Evolutionary conservation across 225 moss, liverwort and hornwort genomes (phyloP), one percentile per base, ranked within the genome.

Genomic region (Thuidium tamariscinum): DNA sequence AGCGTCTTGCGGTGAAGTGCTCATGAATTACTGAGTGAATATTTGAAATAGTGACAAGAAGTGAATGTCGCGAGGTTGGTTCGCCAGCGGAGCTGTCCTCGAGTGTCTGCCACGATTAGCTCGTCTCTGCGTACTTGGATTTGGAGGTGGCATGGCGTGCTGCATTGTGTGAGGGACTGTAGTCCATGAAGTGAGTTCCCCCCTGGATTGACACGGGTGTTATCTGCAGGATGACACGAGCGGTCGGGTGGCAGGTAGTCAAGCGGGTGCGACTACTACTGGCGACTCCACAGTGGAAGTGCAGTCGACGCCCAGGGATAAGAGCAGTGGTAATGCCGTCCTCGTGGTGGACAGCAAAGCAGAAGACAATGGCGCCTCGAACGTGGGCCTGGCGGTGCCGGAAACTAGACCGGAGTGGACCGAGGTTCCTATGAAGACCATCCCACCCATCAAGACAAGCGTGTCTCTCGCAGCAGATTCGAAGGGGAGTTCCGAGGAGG

Each of bases 381-480:
- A 77, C 70, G 81, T 56, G 30, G 85, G 77, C 81, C 83, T 77
- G 83, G 64, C 48, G 44, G 83, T 72, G 27, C 77, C 80, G 29
- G 85, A 82, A 81, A 81, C 18, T 16, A 51, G 87, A 55, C 72
- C 87, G 48, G 91, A 91, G 90, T 92, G 93, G 93, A 70, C 88
- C 39, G 88, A 91, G 59, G 89, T 92, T 83, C 91, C 92, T 51
- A 74, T 92, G 77, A 91, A 92, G 87, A 88, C 83, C 85, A 88
- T 91, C 85, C 77, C 92, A 41, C 83, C 88, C 62, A 89, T 88
- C n/a, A 88, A 87, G 87, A 87, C 89, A 10, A 85, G 89, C 89
- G 88, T 83, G 84, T 88, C 89, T 44, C 69, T 90, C 30, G 77
- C 85, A 61, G 69, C 69, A 69, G 91, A 91, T 61, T 67, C 88